These are phyloP conservation scores for Leishmania braziliensis DNA, from an alignment of 208 protist genomes.

Conservation along the genomic window DNA sequence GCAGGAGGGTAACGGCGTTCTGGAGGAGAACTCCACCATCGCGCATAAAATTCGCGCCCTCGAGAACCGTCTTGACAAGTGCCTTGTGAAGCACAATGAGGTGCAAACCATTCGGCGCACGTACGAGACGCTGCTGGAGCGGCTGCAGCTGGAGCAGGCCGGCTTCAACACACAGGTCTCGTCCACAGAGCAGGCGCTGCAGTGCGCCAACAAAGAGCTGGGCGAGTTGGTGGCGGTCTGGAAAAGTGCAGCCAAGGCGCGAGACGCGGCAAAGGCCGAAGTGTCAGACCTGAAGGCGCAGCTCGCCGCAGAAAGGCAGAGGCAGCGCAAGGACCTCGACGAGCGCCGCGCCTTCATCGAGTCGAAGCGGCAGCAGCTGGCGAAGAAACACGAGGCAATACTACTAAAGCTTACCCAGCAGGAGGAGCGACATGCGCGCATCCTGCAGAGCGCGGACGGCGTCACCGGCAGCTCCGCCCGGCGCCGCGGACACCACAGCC, in stretches of 20 bases:
- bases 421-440: slow-evolving; percentile 65
- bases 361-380: slow-evolving; percentile 73
- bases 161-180: slow-evolving; percentile 92
- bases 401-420: slow-evolving; percentile 68
- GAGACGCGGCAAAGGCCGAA: slow-evolving; percentile 84
- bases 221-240: slow-evolving; percentile 89
- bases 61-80: slow-evolving; percentile 97
- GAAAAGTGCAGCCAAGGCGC: slow-evolving; percentile 76
- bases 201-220: slow-evolving; percentile 90
- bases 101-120: slow-evolving; percentile 93
- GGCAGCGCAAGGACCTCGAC: slow-evolving; percentile 85
- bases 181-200: slow-evolving; percentile 87
- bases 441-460: slow-evolving; percentile 20
- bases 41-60: slow-evolving; percentile 92
- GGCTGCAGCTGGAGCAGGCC: slow-evolving; percentile 92
- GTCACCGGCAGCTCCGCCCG: background rate
- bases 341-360: slow-evolving; percentile 83
- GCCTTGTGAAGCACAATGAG: slow-evolving; percentile 97
- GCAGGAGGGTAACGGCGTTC: slow-evolving; percentile 51
- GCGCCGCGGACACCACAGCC: slow-evolving; percentile 29
- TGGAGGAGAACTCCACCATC: slow-evolving; percentile 80
- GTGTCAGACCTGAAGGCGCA: slow-evolving; percentile 71
- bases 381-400: slow-evolving; percentile 59
- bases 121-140: slow-evolving; percentile 95
- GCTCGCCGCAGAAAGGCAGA: slow-evolving; percentile 72